Evolutionary conservation across 805 yeast genomes (phyloP).

Genomic region (Candida argentea): DNA sequence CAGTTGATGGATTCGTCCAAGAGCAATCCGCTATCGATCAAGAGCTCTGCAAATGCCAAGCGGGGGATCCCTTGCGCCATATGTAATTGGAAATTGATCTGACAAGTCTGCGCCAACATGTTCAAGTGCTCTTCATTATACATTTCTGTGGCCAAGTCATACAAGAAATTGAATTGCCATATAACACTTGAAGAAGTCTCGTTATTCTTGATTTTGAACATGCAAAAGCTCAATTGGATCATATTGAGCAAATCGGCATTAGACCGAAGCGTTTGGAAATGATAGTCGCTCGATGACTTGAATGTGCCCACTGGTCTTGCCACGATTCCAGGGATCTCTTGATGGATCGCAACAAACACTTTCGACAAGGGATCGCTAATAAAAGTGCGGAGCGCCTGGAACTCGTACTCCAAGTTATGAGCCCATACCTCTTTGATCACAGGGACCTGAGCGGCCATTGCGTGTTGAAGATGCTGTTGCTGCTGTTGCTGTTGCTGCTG

Average conservation of each 20-base stretch:
- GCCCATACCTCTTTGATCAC: constrained; percentile 67
- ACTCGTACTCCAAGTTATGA: constrained; percentile 58
- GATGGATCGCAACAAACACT: constrained; percentile 60
- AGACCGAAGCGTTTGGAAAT: constrained; percentile 87
- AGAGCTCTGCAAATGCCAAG: constrained; percentile 70
- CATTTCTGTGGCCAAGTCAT: constrained; percentile 73
- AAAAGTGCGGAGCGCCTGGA: constrained; percentile 49
- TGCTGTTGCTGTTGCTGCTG: constrained; percentile 11
- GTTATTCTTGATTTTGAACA: constrained; percentile 24
- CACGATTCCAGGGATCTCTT: constrained; percentile 92
- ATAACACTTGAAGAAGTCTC: constrained; percentile 58
- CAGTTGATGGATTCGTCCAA: constrained; percentile 65
- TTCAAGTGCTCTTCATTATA: constrained; percentile 78
- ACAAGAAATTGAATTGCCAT: constrained; percentile 95
- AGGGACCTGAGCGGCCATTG: constrained; percentile 26
- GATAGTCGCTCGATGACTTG: constrained; percentile 82
- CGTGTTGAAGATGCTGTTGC: constrained; percentile 8
- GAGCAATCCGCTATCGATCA: constrained; percentile 79
- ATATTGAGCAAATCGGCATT: constrained; percentile 82
- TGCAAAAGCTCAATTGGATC: constrained; percentile 55
- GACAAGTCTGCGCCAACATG: constrained; percentile 68
- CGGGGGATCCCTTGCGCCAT: constrained; percentile 69
- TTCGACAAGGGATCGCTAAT: constrained; percentile 37
- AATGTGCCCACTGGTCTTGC: constrained; percentile 95
- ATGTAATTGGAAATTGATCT: constrained; percentile 65